phyloP scores from a whole-genome alignment of 1,284 basidiomycete genomes.

The Cutaneotrichosporon cavernicola region DNA sequence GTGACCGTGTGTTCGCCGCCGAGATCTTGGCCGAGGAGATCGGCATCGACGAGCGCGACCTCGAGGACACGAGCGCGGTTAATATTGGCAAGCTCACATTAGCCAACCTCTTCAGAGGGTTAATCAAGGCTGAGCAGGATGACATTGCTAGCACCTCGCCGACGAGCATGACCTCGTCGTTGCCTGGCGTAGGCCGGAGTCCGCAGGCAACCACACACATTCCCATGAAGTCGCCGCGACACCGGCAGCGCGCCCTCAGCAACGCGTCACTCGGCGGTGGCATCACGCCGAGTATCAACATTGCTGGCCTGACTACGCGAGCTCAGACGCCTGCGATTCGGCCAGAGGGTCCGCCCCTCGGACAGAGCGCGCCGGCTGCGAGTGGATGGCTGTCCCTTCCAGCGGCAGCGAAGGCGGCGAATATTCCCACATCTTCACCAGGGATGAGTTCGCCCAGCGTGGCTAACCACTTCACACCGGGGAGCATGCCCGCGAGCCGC shows the following conservation, averaged over 20 bases:
- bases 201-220: constrained; percentile 41
- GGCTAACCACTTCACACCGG: constrained; percentile 1
- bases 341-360: constrained; percentile 32
- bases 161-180: constrained; percentile 25
- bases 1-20: constrained; percentile 79
- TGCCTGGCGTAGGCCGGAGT: constrained; percentile 35
- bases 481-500: constrained; percentile 4
- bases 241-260: constrained; percentile 37
- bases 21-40: constrained; percentile 94
- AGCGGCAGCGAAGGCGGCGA: constrained; percentile 8
- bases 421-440: background rate
- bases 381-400: constrained; percentile 32
- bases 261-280: constrained; percentile 24
- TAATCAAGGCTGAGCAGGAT: constrained; percentile 51
- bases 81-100: constrained; percentile 54
- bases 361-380: constrained; percentile 36
- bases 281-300: constrained; percentile 51
- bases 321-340: constrained; percentile 60
- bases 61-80: constrained; percentile 68
- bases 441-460: background rate
- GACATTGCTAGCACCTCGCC: constrained; percentile 34
- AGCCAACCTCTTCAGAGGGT: constrained; percentile 48
- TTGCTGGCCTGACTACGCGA: constrained; percentile 64
- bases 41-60: constrained; percentile 62
- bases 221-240: constrained; percentile 38